Percentiles rank a stretch among this genome's conserved stretches.
Evolutionary conservation across 2,329 filamentous ascomycete genomes (phyloP).

Genomic region (Sporothrix sp.): DNA sequence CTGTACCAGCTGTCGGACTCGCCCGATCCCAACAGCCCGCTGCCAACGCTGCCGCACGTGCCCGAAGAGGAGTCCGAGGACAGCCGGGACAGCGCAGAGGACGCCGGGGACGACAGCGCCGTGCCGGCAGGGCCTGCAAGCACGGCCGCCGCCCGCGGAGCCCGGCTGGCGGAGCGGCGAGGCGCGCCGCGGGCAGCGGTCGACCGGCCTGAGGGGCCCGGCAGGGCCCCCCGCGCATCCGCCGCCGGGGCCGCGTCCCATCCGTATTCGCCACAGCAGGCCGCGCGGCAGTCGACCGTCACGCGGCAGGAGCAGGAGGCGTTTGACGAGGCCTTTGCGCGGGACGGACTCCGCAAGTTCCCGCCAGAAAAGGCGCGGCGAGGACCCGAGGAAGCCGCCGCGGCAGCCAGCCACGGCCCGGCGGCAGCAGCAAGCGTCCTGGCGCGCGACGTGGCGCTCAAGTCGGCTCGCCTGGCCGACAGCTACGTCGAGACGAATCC

Average conservation of each 20-base stretch:
- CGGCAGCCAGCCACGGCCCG: slow-evolving; percentile 19
- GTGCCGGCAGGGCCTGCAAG: slow-evolving; percentile 29
- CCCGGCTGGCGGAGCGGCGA: too few species aligned
- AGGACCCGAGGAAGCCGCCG: slow-evolving; percentile 25
- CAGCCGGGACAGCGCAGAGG: slow-evolving; percentile 10
- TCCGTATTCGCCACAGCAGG: not conserved
- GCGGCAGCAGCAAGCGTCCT: slow-evolving; percentile 16
- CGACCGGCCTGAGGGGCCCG: slow-evolving; percentile 1
- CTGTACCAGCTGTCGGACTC: slow-evolving; percentile 74
- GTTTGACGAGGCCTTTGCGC: slow-evolving; percentile 45
- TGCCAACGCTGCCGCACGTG: slow-evolving; percentile 33
- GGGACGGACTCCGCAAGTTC: slow-evolving; percentile 39
- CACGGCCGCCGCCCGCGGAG: slow-evolving; percentile 32
- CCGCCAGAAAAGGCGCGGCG: slow-evolving; percentile 32
- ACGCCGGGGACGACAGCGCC: slow-evolving; percentile 21
- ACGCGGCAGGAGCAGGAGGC: slow-evolving; percentile 37
- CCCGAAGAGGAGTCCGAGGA: slow-evolving; percentile 16
- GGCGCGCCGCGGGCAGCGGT: not conserved
- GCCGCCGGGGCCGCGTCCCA: not conserved
- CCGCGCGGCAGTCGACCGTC: slow-evolving; percentile 17
- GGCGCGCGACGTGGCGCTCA: slow-evolving; percentile 39
- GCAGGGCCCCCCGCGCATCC: not conserved
- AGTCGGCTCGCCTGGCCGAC: slow-evolving; percentile 47
- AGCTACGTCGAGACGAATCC: slow-evolving; percentile 50
- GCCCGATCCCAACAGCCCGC: slow-evolving; percentile 43